Percentiles rank a stretch among this genome's conserved stretches.
Evolutionary conservation across 208 protist species (phyloP).

Genomic region (Leishmania martiniquensis): DNA sequence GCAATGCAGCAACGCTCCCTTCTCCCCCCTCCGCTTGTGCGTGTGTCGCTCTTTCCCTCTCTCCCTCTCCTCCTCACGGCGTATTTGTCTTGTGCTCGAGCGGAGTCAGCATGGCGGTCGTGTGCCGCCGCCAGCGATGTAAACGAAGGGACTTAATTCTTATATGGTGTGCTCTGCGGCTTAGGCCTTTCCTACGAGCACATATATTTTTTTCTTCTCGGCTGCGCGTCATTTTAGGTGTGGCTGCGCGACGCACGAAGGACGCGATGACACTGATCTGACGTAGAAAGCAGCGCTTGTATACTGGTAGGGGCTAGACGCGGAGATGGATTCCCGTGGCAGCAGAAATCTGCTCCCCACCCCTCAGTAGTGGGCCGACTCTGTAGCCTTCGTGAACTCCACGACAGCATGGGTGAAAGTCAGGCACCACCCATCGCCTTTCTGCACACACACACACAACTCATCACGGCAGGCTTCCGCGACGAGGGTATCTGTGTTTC

Average conservation of each 20-base stretch:
- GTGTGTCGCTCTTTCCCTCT: neutral
- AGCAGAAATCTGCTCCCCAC: neutral
- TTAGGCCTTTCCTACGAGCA: neutral
- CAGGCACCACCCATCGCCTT: too few species aligned
- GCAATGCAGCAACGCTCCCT: neutral
- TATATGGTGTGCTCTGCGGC: neutral
- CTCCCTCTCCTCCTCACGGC: neutral
- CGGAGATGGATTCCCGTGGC: neutral
- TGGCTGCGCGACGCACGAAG: neutral
- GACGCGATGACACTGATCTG: neutral
- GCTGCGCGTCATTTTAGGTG: neutral
- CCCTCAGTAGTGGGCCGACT: neutral
- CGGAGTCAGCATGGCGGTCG: neutral
- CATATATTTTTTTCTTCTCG: neutral
- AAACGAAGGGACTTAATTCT: neutral
- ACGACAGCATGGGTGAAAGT: neutral
- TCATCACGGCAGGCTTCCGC: too few species aligned
- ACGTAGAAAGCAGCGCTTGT: neutral
- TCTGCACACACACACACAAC: too few species aligned
- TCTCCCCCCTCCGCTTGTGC: accelerated
- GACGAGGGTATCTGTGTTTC: too few species aligned
- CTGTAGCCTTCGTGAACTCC: neutral
- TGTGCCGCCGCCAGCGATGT: neutral
- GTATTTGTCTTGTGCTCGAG: neutral
- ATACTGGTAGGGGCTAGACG: neutral